phyloP scores from a whole-genome alignment of 2,329 filamentous ascomycete genomes.

The Nemania bipapillata region DNA sequence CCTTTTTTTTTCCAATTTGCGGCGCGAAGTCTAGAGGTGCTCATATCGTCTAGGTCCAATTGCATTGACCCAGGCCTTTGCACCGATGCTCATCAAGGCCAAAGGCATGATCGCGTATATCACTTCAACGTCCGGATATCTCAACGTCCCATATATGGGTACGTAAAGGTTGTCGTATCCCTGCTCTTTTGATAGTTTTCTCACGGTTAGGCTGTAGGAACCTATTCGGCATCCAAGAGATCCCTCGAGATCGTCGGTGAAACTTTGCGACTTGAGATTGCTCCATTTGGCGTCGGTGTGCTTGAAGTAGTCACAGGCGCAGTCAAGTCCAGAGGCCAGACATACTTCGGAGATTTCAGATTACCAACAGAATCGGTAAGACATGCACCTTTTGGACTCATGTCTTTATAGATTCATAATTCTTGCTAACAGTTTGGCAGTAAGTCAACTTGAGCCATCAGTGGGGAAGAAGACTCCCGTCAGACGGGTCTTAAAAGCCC shows the following conservation, averaged over 20 bases:
- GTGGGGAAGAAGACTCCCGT: background rate
- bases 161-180: background rate
- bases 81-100: conserved; percentile 46
- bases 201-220: conserved; percentile 24
- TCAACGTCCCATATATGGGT: conserved; percentile 47
- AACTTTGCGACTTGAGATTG: conserved; percentile 47
- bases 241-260: conserved; percentile 46
- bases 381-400: background rate
- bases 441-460: conserved; percentile 9
- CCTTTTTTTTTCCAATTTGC: background rate
- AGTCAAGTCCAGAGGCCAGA: conserved; percentile 46
- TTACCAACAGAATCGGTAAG: conserved; percentile 40
- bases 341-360: conserved; percentile 46
- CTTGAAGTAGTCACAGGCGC: conserved; percentile 46
- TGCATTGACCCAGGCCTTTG: conserved; percentile 47
- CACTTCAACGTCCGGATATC: conserved; percentile 42
- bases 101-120: conserved; percentile 48
- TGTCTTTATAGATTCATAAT: background rate
- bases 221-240: conserved; percentile 48
- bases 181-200: background rate
- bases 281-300: conserved; percentile 46
- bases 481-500: background rate
- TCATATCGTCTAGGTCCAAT: conserved; percentile 34
- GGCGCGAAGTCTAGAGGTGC: too few relatives aligned
- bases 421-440: conserved; percentile 6